Conservation (phyloP, 2,329 filamentous ascomycete species). For the Thermothelomyces thermophilus region DNA sequence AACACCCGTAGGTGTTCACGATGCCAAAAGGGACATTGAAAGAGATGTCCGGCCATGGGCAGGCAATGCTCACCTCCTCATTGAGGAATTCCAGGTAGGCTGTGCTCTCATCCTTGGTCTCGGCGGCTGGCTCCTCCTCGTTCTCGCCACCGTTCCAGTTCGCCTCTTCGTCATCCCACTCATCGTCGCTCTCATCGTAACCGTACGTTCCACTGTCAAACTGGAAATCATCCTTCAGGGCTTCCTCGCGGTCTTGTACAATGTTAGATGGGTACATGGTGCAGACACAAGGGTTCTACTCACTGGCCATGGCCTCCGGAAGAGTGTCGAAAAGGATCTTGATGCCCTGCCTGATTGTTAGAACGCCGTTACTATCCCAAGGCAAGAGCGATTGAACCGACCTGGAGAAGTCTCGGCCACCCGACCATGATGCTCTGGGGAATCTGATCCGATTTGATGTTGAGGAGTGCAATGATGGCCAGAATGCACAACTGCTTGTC, state of each 20-base stretch:
- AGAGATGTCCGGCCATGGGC: background rate
- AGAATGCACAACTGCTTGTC: constrained; percentile 98
- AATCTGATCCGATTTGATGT: constrained; percentile 71
- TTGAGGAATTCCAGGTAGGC: constrained; percentile 95
- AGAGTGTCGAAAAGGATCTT: constrained; percentile 88
- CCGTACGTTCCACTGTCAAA: constrained; percentile 55
- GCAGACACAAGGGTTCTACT: constrained; percentile 28
- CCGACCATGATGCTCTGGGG: constrained; percentile 89
- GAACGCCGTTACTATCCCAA: constrained; percentile 1
- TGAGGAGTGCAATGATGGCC: constrained; percentile 80
- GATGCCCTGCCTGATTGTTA: constrained; percentile 51
- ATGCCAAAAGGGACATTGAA: background rate
- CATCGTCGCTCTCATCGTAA: constrained; percentile 64
- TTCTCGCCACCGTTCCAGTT: constrained; percentile 74
- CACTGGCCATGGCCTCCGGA: constrained; percentile 78
- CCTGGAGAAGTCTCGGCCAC: constrained; percentile 80
- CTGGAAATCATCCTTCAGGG: constrained; percentile 79
- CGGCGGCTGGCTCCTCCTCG: constrained; percentile 51
- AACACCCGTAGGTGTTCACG: constrained; percentile 7
- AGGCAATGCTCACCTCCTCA: constrained; percentile 58
- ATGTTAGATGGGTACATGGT: constrained; percentile 22
- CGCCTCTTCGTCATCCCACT: constrained; percentile 74
- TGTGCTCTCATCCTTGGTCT: constrained; percentile 82
- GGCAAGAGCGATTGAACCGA: constrained; percentile 32
- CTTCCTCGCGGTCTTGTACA: constrained; percentile 74